phyloP scores from a whole-genome alignment of 176 grass and related monocot genomes.

The Tillandsia fasciculata region DNA sequence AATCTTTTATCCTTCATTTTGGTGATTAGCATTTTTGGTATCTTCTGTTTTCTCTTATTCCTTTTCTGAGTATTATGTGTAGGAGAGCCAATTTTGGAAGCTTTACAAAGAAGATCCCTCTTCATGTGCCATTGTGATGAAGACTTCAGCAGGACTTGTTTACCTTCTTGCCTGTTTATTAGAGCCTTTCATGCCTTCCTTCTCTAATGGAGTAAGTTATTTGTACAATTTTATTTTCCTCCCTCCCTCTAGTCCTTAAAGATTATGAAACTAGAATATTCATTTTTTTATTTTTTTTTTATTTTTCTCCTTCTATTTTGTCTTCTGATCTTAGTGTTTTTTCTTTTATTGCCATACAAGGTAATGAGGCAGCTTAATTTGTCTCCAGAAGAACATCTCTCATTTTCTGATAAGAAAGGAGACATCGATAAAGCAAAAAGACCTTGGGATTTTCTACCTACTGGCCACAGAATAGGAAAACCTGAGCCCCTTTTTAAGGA shows the following conservation, averaged over 20 bases:
- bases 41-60: not conserved
- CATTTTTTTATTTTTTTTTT: not conserved
- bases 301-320: not conserved
- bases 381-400: constrained; percentile 37
- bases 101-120: constrained; percentile 62
- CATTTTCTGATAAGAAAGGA: constrained; percentile 72
- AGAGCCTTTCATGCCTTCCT: constrained; percentile 80
- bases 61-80: constrained; percentile 20
- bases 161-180: constrained; percentile 86
- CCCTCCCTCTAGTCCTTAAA: not conserved
- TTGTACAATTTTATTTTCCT: constrained; percentile 3
- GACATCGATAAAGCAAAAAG: constrained; percentile 49
- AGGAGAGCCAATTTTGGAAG: constrained; percentile 76
- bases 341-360: constrained; percentile 22
- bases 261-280: not conserved
- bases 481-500: constrained; percentile 88
- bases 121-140: constrained; percentile 77
- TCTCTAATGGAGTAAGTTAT: constrained; percentile 47
- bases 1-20: not conserved
- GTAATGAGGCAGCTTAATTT: constrained; percentile 73
- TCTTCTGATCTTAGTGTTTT: constrained; percentile 6
- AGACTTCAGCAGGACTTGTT: constrained; percentile 85
- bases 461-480: constrained; percentile 72
- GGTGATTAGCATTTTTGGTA: not conserved
- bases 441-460: constrained; percentile 71